phyloP scores from a whole-genome alignment of 352 stramenopile genomes.

The Thraustochytrium striatum region DNA sequence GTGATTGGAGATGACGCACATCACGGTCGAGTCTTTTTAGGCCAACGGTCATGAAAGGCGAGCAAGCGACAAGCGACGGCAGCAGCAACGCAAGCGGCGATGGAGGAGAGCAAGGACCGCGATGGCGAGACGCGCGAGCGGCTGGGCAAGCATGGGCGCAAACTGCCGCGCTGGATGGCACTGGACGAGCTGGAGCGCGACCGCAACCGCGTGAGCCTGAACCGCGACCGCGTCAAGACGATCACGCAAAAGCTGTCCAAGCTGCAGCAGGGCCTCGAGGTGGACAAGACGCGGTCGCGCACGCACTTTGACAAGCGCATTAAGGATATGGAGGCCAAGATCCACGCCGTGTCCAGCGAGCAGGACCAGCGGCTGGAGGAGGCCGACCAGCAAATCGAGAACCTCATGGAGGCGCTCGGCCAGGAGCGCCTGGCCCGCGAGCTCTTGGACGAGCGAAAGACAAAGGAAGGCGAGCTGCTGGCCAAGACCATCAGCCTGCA shows the following conservation, averaged over 20 bases:
- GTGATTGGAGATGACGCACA: too few relatives aligned
- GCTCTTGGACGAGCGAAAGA: conserved; percentile 44
- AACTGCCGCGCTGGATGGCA: conserved; percentile 16
- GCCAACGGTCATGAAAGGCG: too few relatives aligned
- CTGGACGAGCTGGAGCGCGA: conserved; percentile 44
- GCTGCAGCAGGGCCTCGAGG: conserved; percentile 42
- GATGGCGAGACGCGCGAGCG: not conserved
- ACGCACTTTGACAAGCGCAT: not conserved
- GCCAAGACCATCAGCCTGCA: conserved; percentile 33
- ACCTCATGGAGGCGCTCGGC: conserved; percentile 31
- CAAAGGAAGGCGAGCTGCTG: conserved; percentile 34
- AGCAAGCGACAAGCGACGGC: too few relatives aligned
- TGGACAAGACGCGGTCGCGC: not conserved
- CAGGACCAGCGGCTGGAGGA: conserved; percentile 31
- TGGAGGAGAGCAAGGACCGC: not conserved
- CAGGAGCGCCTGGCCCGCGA: conserved; percentile 34
- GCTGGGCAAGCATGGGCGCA: not conserved
- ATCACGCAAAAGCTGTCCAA: conserved; percentile 46
- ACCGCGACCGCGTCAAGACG: conserved; percentile 4
- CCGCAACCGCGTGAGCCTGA: conserved; percentile 14
- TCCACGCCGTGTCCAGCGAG: not conserved
- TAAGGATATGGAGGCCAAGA: conserved; percentile 18
- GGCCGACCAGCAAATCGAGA: conserved; percentile 40
- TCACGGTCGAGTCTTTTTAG: too few relatives aligned
- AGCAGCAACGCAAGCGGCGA: not conserved